Evolutionary conservation across 345 rosid species (phyloP), one percentile per base, ranked within the genome.

Genomic region (Euphorbia peplus): DNA sequence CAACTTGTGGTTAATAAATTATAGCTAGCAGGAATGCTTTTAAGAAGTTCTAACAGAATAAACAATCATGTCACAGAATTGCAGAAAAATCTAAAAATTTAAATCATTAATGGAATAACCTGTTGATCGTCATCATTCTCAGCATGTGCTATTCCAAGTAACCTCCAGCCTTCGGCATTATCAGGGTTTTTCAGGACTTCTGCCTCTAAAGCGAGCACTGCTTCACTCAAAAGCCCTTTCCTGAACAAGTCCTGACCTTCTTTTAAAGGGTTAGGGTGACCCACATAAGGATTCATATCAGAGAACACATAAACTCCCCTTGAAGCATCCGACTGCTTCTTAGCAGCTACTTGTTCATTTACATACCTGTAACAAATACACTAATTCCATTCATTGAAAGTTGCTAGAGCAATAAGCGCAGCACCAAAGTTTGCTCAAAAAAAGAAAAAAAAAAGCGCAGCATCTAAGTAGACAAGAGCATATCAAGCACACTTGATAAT

Each of bases 61-160:
- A 39, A 60, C 28, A 59, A 67, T 21, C 53, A 26, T 32, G n/a
- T 60, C 28, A 21, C 39, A n/a, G 3, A 22, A 25, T 22, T 58
- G 18, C 18, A 47, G 19, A 59, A 16, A 30, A 41, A 52, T 65
- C 32, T 44, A 54, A 62, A 66, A 32, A 15, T 63, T 29, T 0
- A 55, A 16, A 47, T 18, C 14, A 4, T 41, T 19, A 56, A 54
- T 67, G 39, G 7, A 78, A 54, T 77, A 76, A 91, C 99, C 95
- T 95, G 99, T 80, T 90, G 99, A 81, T 95, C 99, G 69, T 95
- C 99, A 76, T 95, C 99, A 70, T 95, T 95, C 79, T 95, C 99
- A 13, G 99, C 99, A 72, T 95, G 93, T 60, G 98, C 86, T 78
- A 92, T 91, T 75, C 99, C 99, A 71, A 95, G 96, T 79, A 95